phyloP scores from a whole-genome alignment of 1,284 basidiomycete species.

The Heimioporus punctisporus region DNA sequence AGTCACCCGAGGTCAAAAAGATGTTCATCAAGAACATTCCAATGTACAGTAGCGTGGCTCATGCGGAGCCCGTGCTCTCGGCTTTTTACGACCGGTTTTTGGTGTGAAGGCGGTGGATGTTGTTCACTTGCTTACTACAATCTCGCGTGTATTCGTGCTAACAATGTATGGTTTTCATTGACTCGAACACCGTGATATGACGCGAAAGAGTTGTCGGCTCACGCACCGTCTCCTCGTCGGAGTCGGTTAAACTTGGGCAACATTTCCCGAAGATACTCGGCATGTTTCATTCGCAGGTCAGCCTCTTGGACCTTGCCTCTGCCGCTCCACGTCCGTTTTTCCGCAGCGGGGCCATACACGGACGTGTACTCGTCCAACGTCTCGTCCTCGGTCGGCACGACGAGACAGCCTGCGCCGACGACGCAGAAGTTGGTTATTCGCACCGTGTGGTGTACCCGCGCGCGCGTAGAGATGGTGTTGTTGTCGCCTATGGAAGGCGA shows the following conservation, averaged over 20 bases:
- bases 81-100: constrained; percentile 22
- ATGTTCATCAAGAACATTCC: constrained; percentile 17
- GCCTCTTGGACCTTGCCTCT: constrained; percentile 83
- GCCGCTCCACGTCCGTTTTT: constrained; percentile 83
- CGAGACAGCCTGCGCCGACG: constrained; percentile 78
- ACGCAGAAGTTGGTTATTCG: constrained; percentile 80
- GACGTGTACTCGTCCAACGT: constrained; percentile 85
- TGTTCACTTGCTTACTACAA: background rate
- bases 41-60: constrained; percentile 13
- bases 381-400: constrained; percentile 77
- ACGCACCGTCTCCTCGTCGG: constrained; percentile 59
- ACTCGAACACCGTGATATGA: background rate
- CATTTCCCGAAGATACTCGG: constrained; percentile 90
- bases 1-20: constrained; percentile 12
- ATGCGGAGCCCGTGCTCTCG: constrained; percentile 18
- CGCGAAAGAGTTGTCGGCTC: constrained; percentile 4
- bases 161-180: background rate
- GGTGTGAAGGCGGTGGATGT: background rate
- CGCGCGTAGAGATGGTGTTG: constrained; percentile 85
- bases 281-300: constrained; percentile 85
- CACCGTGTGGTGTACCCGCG: constrained; percentile 80
- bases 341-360: constrained; percentile 77
- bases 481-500: constrained; percentile 79
- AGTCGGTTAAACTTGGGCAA: constrained; percentile 86
- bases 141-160: background rate